Evolutionary conservation across 2,329 filamentous ascomycete genomes (phyloP), one percentile per base, ranked within the genome.

Genomic region (Bretziella fagacearum): DNA sequence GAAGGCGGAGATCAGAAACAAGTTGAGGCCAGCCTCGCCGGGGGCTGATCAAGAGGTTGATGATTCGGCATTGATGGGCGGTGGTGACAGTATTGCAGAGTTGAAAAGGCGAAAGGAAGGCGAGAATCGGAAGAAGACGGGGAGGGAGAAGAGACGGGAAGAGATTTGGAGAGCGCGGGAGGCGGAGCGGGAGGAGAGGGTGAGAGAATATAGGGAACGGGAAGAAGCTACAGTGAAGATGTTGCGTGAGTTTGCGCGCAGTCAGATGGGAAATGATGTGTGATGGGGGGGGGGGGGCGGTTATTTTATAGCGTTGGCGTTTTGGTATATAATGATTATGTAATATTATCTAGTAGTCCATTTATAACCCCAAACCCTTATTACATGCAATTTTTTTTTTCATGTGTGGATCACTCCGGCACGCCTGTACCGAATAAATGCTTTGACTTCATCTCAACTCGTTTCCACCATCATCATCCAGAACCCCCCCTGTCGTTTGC

Each of bases 151-250:
- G 13, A 64, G 84, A 50, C 72, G 83, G 56, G 87, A 95, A 61
- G 87, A 93, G 63, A 70, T 85, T 49, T 64, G 81, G 52, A 65
- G 85, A 56, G 84, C 84, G 8, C 74, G 76, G 57, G 70, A 71
- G 51, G 85, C 77, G 40, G 87, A 95, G 68, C 70, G 86, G 54
- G 84, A 93, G 58, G 82, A 86, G 65, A 72, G 77, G 55, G 58
- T 87, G 44, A 67, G 70, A 55, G 76, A 73, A 53, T 79, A 84
- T 61, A 70, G 74, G 56, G 73, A 74, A 56, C 83, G 85, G 61
- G 89, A 96, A 63, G 79, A 86, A 53, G 77, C 76, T 57, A 93
- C 85, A 1, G 84, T 95, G 69, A 75, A 75, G 42, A 86, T 84
- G 70, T 57, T 96, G 57, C 80, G 71, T 62, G 75, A 78, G 55